Conservation (phyloP, 495 filamentous ascomycete genomes). For the Penicillium taxi region DNA sequence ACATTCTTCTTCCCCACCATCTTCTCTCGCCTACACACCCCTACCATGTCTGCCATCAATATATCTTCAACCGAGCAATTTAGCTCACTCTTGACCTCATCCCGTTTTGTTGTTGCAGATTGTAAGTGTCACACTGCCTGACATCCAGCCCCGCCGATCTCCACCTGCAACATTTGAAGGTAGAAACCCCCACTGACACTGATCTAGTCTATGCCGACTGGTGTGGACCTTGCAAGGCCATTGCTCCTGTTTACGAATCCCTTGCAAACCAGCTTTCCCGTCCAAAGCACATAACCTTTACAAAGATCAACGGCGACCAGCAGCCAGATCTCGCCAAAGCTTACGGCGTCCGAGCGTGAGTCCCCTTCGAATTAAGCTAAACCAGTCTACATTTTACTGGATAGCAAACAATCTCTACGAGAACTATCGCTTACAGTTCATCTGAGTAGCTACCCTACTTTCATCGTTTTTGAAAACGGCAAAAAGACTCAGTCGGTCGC, state of each 20-base stretch:
- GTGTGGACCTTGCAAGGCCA: constrained; percentile 77
- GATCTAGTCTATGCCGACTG: constrained; percentile 74
- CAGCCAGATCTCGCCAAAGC: constrained; percentile 64
- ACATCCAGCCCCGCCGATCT: constrained; percentile 6
- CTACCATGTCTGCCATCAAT: constrained; percentile 47
- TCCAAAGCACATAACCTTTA: constrained; percentile 68
- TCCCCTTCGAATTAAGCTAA: constrained; percentile 5
- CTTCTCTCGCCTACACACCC: constrained; percentile 6
- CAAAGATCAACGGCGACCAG: constrained; percentile 74
- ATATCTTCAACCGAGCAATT: constrained; percentile 70
- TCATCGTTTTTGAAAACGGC: constrained; percentile 80
- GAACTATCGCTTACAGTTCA: not conserved
- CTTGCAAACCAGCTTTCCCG: constrained; percentile 64
- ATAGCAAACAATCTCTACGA: not conserved
- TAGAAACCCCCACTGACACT: constrained; percentile 6
- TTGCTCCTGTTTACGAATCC: constrained; percentile 78
- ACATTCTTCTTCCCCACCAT: constrained; percentile 11
- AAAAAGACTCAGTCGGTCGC: constrained; percentile 57
- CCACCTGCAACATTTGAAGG: not conserved
- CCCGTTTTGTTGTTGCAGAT: constrained; percentile 71
- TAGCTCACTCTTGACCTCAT: constrained; percentile 54
- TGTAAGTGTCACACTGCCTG: constrained; percentile 51
- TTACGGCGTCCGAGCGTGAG: constrained; percentile 66
- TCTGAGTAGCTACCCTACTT: constrained; percentile 53
- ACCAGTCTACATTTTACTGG: constrained; percentile 4